Conservation (phyloP, 768 basidiomycete species). For the Baorangia bicolor region DNA sequence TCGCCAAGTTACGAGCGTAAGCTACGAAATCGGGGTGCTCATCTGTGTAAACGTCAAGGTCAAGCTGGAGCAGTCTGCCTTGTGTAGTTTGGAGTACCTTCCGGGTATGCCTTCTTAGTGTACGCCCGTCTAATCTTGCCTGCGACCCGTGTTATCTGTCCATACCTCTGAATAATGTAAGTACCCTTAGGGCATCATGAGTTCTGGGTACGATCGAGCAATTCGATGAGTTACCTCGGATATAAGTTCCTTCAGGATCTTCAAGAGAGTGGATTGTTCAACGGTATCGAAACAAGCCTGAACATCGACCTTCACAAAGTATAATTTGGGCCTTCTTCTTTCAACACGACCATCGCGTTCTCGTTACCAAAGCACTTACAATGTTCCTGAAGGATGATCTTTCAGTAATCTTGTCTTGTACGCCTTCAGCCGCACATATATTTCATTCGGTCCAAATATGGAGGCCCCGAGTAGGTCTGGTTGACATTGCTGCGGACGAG, state of each 20-base stretch:
- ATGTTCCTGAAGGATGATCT: slow-evolving; percentile 37
- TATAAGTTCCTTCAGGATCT: slow-evolving; percentile 71
- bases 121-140: slow-evolving; percentile 59
- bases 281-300: slow-evolving; percentile 97
- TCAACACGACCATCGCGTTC: neutral
- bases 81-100: slow-evolving; percentile 42
- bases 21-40: slow-evolving; percentile 74
- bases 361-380: slow-evolving; percentile 45
- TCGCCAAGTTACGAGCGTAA: slow-evolving; percentile 67
- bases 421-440: slow-evolving; percentile 69
- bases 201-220: neutral
- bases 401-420: slow-evolving; percentile 58
- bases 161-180: slow-evolving; percentile 72
- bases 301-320: slow-evolving; percentile 97
- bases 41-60: slow-evolving; percentile 41
- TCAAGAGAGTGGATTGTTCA: slow-evolving; percentile 79
- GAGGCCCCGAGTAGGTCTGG: slow-evolving; percentile 73
- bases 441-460: slow-evolving; percentile 78
- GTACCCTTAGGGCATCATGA: slow-evolving; percentile 46
- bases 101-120: slow-evolving; percentile 61
- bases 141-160: slow-evolving; percentile 55
- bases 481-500: slow-evolving; percentile 50
- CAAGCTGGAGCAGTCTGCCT: neutral
- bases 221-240: slow-evolving; percentile 51
- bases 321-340: slow-evolving; percentile 70